A percentile compares a stretch with the other conserved stretches of the same genome.
These are phyloP conservation scores for Blastosporella zonata DNA, from an alignment of 1,284 basidiomycete genomes.

Conservation along the genomic window DNA sequence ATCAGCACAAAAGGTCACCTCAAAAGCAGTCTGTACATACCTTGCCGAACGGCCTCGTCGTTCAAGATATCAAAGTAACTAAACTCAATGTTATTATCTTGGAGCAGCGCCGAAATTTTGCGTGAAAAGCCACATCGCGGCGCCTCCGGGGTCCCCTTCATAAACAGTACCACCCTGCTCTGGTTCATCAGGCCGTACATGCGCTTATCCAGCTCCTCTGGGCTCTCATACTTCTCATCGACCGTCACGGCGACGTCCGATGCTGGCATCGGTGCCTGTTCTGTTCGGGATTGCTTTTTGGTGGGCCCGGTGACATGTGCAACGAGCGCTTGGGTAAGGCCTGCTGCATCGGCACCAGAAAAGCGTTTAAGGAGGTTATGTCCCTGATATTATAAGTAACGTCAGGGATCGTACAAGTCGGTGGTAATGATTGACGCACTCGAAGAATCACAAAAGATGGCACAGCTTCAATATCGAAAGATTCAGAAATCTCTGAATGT, in stretches of 20 bases:
- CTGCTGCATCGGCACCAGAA: slow-evolving; percentile 77
- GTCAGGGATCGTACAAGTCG: neutral
- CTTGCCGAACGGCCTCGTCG: slow-evolving; percentile 65
- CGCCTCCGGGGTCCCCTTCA: slow-evolving; percentile 89
- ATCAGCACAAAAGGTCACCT: slow-evolving; percentile 33
- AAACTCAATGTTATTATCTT: slow-evolving; percentile 78
- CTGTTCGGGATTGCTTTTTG: slow-evolving; percentile 42
- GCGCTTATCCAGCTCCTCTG: slow-evolving; percentile 64
- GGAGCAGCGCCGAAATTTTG: slow-evolving; percentile 82
- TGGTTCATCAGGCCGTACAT: slow-evolving; percentile 69
- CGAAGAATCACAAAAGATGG: slow-evolving; percentile 84
- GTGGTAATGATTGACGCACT: slow-evolving; percentile 39
- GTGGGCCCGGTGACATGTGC: slow-evolving; percentile 45
- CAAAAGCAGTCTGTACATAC: slow-evolving; percentile 29
- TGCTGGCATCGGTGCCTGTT: slow-evolving; percentile 35
- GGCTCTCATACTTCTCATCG: slow-evolving; percentile 48
- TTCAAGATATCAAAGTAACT: slow-evolving; percentile 87
- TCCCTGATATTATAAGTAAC: slow-evolving; percentile 58
- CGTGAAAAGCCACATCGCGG: slow-evolving; percentile 94
- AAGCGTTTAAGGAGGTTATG: slow-evolving; percentile 85
- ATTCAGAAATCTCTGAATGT: slow-evolving; percentile 87
- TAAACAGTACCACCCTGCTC: slow-evolving; percentile 85
- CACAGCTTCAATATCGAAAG: slow-evolving; percentile 90
- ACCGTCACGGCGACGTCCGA: slow-evolving; percentile 28
- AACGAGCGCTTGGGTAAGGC: slow-evolving; percentile 64